These are phyloP conservation scores for Claviceps sorghi DNA, from an alignment of 2,329 filamentous ascomycete species.

Conservation along the genomic window DNA sequence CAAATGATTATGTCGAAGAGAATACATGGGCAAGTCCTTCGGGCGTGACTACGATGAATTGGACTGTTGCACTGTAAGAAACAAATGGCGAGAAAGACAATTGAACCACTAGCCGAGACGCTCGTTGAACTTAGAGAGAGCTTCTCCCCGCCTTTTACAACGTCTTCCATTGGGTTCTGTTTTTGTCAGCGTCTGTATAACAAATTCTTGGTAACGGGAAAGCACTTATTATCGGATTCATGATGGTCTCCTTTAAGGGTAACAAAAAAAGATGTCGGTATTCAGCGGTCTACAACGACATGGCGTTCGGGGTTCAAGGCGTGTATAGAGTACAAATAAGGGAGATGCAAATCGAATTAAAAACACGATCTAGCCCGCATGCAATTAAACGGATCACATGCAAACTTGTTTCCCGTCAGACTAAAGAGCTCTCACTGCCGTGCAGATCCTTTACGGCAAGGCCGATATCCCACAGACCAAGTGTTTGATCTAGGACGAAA, in stretches of 20 bases:
- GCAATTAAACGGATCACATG: neutral
- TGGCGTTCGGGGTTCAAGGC: neutral
- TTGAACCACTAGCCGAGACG: slow-evolving; percentile 53
- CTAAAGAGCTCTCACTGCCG: neutral
- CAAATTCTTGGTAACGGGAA: slow-evolving; percentile 30
- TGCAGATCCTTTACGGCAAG: slow-evolving; percentile 1
- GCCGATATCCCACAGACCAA: neutral
- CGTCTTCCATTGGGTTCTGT: slow-evolving; percentile 34
- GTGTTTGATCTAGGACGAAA: neutral
- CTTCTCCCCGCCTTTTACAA: slow-evolving; percentile 54
- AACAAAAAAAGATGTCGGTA: neutral
- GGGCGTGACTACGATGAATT: neutral
- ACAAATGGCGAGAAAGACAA: slow-evolving; percentile 56
- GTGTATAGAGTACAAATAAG: neutral
- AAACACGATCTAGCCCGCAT: neutral
- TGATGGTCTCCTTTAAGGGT: slow-evolving; percentile 10
- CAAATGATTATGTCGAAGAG: slow-evolving; percentile 16
- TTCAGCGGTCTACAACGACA: neutral
- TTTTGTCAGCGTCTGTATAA: slow-evolving; percentile 19
- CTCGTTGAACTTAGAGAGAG: slow-evolving; percentile 33
- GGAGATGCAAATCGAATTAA: neutral
- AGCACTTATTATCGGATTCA: slow-evolving; percentile 23
- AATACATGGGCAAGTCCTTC: neutral
- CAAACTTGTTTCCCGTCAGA: neutral
- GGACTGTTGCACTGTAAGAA: neutral